phyloP scores from a whole-genome alignment of 495 filamentous ascomycete species.

The Halenospora varia region DNA sequence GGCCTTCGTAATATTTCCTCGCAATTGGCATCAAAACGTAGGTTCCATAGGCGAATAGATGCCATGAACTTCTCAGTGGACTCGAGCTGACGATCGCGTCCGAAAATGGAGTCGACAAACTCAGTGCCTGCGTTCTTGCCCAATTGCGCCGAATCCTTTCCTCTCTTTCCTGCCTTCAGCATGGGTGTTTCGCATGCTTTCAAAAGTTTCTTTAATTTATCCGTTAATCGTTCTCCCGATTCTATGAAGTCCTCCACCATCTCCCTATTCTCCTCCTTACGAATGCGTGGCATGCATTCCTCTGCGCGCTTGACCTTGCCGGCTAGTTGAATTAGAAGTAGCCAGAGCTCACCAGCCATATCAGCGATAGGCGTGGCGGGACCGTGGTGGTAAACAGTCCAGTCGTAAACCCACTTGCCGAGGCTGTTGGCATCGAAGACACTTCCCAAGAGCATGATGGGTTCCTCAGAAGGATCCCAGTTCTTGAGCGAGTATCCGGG shows the following conservation, averaged over 20 bases:
- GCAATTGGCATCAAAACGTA: conserved; percentile 95
- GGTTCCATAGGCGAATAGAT: conserved; percentile 85
- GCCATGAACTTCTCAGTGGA: conserved; percentile 95
- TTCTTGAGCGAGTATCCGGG: conserved; percentile 94
- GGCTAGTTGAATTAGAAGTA: conserved; percentile 90
- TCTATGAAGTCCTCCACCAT: conserved; percentile 90
- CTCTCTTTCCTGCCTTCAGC: conserved; percentile 55
- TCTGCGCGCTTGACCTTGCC: conserved; percentile 92
- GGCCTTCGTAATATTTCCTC: conserved; percentile 67
- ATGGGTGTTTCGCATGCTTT: conserved; percentile 91
- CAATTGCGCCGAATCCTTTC: conserved; percentile 67
- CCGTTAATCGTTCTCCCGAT: conserved; percentile 82
- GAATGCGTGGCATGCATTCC: conserved; percentile 72
- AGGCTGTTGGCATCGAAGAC: conserved; percentile 98
- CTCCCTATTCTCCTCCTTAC: conserved; percentile 66
- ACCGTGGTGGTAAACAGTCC: conserved; percentile 92
- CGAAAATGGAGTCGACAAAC: conserved; percentile 97
- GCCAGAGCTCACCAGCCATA: conserved; percentile 92
- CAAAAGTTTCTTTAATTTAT: conserved; percentile 80
- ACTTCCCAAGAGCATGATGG: conserved; percentile 89
- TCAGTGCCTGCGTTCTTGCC: conserved; percentile 91
- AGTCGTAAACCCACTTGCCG: conserved; percentile 99
- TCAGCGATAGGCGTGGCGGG: conserved; percentile 83
- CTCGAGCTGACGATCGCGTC: conserved; percentile 85
- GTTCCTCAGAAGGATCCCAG: conserved; percentile 91